A percentile compares a stretch with the other conserved stretches of the same genome.
Conservation (phyloP, 371 early-diverging fungal genomes). For the Mucor racemosus region DNA sequence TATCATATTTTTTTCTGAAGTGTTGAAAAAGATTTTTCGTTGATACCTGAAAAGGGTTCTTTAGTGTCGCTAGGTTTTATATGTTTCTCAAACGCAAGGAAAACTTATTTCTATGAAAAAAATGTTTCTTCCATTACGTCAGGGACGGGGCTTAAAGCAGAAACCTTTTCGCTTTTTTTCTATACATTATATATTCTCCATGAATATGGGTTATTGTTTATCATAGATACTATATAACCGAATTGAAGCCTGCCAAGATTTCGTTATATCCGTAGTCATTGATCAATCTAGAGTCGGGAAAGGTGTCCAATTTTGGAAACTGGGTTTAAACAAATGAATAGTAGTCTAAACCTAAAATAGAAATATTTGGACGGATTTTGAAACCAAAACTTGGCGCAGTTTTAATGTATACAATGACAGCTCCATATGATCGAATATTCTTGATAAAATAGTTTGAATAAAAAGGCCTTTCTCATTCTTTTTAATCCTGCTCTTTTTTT, state of each 20-base stretch:
- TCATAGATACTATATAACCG: background rate
- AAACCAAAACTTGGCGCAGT: background rate
- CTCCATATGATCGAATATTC: background rate
- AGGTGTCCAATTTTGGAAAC: background rate
- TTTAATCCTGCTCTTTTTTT: background rate
- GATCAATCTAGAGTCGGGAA: slow-evolving; percentile 1
- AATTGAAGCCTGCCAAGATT: background rate
- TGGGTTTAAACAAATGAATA: background rate
- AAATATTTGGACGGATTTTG: background rate
- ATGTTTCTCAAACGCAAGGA: slow-evolving; percentile 1
- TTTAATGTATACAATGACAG: slow-evolving; percentile 1
- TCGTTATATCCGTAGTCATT: background rate
- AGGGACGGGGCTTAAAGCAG: background rate
- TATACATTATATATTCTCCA: background rate
- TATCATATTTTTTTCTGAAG: background rate
- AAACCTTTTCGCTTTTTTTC: background rate
- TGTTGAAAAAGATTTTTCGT: background rate
- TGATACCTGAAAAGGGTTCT: background rate
- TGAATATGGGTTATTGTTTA: background rate
- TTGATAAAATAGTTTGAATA: background rate
- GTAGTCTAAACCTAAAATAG: background rate
- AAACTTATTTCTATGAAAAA: background rate
- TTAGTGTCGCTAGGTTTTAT: background rate
- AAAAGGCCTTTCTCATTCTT: background rate
- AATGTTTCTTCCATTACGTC: background rate